Evolutionary conservation across 2,329 filamentous ascomycete species (phyloP), one percentile per base, ranked within the genome.

Genomic region (Cladosporium sphaerospermum): DNA sequence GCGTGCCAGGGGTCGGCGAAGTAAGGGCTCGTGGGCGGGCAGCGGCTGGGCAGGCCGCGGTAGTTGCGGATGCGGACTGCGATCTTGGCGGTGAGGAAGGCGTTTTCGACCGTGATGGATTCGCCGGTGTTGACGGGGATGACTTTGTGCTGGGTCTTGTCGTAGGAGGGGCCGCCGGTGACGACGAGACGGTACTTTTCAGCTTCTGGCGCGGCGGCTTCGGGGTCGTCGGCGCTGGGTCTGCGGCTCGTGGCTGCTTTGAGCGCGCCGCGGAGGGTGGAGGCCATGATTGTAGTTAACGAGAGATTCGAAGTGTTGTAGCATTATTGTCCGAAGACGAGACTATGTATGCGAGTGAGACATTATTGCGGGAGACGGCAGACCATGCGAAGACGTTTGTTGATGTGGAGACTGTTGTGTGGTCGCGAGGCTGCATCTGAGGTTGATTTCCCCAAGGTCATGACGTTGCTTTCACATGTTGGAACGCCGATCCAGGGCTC

Each of bases 111-210:
- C 13, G 71, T 74, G 1, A 86, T 65, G 0, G 84, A 78, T 46
- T 80, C 69, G 14, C 82, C 67, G 3, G 75, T 76, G 71, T 96
- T 97, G 66, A 96, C 88, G 3, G 79, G 78, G 5, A 96, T 83
- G 32, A 82, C 72, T 56, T 84, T 71, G 62, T 96, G 89, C 8
- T 78, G 79, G 9, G 76, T 70, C 33, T 77, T 70, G 66, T 93
- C 82, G 71, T 96, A 95, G 53, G 77, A 76, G 1, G 87, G 77
- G 3, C 92, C 92, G 1, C 89, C 88, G 0, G 89, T 93, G 52
- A 96, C 84, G 58, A 82, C 81, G 54, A 97, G 78, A 41, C 87
- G 79, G 69, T 93, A 96, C 60, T 88, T 85, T 16, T 64, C 61
- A 62, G 65, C 67, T 69, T 75, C 67, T 66, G 69, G 37, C 57